Conservation (phyloP, 2,329 filamentous ascomycete species). For the Rasamsonia emersonii region DNA sequence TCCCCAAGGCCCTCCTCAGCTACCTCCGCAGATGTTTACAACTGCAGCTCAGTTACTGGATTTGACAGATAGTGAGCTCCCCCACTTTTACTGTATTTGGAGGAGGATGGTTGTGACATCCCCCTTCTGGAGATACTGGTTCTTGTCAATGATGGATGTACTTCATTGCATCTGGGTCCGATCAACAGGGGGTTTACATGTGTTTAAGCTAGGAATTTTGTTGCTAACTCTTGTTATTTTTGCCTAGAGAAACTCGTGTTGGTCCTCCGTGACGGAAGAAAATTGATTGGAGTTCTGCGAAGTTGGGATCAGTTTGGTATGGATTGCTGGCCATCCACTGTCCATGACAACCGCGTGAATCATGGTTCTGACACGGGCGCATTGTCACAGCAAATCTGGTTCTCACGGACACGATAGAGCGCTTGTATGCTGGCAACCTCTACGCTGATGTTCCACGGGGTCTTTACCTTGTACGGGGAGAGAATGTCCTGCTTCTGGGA, state of each 20-base stretch:
- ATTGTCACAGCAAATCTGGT: constrained; percentile 91
- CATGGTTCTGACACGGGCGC: too few species aligned
- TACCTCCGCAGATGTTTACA: constrained; percentile 88
- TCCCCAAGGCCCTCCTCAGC: constrained; percentile 36
- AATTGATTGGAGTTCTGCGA: constrained; percentile 82
- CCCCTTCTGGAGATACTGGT: background rate
- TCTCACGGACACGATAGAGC: constrained; percentile 83
- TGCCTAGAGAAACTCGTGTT: constrained; percentile 86
- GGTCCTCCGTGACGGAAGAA: constrained; percentile 83
- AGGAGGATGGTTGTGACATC: constrained; percentile 1
- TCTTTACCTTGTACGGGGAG: constrained; percentile 84
- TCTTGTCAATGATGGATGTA: background rate
- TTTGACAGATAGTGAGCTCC: constrained; percentile 84
- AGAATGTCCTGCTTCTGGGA: constrained; percentile 92
- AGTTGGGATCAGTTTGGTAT: constrained; percentile 98
- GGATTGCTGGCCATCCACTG: constrained; percentile 12
- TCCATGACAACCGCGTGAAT: background rate
- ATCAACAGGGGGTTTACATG: background rate
- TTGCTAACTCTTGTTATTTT: constrained; percentile 8
- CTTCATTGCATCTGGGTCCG: constrained; percentile 1
- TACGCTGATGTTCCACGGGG: constrained; percentile 82
- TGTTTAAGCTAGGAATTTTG: constrained; percentile 9
- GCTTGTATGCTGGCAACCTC: constrained; percentile 65
- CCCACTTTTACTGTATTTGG: background rate
- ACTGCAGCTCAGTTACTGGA: constrained; percentile 93